Conservation (phyloP, 306 rosid species). For the Cicer judaicum region DNA sequence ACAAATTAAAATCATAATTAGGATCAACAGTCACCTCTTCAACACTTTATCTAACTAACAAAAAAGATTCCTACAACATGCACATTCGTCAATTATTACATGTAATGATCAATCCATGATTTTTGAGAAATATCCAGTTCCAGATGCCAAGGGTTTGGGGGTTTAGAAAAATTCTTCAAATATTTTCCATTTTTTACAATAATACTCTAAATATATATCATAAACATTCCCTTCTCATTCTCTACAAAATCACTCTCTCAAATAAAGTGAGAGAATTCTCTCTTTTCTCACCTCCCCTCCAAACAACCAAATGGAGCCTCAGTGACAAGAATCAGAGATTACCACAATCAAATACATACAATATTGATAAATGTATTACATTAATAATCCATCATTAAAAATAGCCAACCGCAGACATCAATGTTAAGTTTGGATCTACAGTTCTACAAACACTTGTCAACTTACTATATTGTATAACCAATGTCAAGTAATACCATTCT, state of each 20-base stretch:
- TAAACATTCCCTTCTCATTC: too few species aligned
- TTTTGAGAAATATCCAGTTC: background rate
- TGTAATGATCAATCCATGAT: background rate
- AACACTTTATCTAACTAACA: background rate
- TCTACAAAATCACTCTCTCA: too few species aligned
- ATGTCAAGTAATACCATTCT: conserved; percentile 11
- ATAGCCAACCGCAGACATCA: conserved; percentile 5
- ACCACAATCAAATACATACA: background rate
- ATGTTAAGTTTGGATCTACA: background rate
- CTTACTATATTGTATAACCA: background rate
- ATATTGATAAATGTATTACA: conserved; percentile 24
- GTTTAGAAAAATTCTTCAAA: too few species aligned
- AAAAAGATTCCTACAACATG: conserved; percentile 6
- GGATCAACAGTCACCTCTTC: background rate
- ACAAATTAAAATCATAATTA: conserved; percentile 1
- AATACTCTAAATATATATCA: too few species aligned
- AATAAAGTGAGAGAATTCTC: too few species aligned
- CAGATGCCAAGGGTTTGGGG: background rate
- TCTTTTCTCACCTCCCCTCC: too few species aligned
- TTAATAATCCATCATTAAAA: conserved; percentile 11
- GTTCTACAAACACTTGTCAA: background rate
- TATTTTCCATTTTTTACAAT: too few species aligned
- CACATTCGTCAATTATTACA: conserved; percentile 6
- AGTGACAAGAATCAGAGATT: background rate
- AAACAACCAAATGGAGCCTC: too few species aligned